Evolutionary conservation across 495 filamentous ascomycete genomes (phyloP).

Genomic region (Chaetomium cochliodes): DNA sequence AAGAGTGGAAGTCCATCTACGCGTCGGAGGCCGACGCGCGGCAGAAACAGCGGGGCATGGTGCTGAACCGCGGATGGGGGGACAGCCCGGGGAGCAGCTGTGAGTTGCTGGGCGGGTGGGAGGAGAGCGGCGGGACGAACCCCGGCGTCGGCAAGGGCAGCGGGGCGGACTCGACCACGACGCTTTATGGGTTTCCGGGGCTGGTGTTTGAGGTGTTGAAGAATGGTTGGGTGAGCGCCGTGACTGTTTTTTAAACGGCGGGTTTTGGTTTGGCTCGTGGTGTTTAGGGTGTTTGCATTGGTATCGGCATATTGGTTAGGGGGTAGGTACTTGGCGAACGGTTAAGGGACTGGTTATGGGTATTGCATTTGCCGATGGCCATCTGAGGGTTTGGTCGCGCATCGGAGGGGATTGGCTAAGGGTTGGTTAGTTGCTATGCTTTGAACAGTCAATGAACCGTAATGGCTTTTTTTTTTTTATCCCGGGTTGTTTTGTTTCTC

Average conservation of each 20-base stretch:
- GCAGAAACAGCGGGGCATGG: conserved; percentile 72
- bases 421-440: no score
- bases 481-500: no score
- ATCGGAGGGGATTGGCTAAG: no score
- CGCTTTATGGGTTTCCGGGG: conserved; percentile 90
- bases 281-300: not conserved
- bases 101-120: conserved; percentile 87
- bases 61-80: conserved; percentile 84
- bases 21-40: conserved; percentile 59
- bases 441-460: no score
- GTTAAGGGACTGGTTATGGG: no score
- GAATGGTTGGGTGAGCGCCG: conserved; percentile 82
- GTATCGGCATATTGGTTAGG: not conserved
- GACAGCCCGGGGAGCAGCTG: conserved; percentile 88
- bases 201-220: conserved; percentile 93
- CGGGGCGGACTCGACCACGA: conserved; percentile 72
- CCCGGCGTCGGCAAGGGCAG: conserved; percentile 37
- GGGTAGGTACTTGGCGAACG: not conserved
- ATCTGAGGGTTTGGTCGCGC: not conserved
- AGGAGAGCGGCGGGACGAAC: conserved; percentile 57
- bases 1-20: conserved; percentile 71
- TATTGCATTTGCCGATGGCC: not conserved
- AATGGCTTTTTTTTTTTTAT: no score
- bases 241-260: conserved; percentile 66
- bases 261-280: not conserved